Percentiles rank a stretch among this genome's conserved stretches.
Conservation (phyloP, 805 yeast species). For the Blastobotrys attinorum region DNA sequence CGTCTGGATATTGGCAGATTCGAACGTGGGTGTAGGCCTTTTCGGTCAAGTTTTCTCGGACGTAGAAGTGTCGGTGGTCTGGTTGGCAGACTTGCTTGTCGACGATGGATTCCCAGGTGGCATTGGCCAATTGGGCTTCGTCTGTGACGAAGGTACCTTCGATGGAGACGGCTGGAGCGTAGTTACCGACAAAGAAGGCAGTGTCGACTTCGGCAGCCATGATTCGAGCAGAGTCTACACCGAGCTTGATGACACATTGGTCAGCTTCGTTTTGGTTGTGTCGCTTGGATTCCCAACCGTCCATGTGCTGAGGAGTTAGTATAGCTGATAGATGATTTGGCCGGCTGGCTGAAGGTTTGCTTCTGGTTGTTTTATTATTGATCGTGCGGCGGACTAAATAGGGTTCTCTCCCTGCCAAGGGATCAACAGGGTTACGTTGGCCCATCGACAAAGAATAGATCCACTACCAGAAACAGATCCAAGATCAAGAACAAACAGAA, state of each 20-base stretch:
- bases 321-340: no score
- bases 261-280: conserved; percentile 81
- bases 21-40: conserved; percentile 68
- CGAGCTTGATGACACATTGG: conserved; percentile 78
- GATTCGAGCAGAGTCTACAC: conserved; percentile 72
- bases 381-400: no score
- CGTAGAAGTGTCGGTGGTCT: conserved; percentile 73
- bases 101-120: conserved; percentile 65
- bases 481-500: no score
- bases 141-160: conserved; percentile 48
- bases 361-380: no score
- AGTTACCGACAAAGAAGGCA: conserved; percentile 90
- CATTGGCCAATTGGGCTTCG: conserved; percentile 23
- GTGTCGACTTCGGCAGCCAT: conserved; percentile 89
- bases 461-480: no score
- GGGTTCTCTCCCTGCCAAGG: no score
- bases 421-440: no score
- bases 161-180: conserved; percentile 83
- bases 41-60: conserved; percentile 51
- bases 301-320: conserved; percentile 26
- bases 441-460: no score
- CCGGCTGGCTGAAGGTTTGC: no score
- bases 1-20: conserved; percentile 93
- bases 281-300: conserved; percentile 97
- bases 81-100: conserved; percentile 81